Base-by-base conservation (phyloP, 2,329 filamentous ascomycete genomes). In the Xylaria sp. region DNA sequence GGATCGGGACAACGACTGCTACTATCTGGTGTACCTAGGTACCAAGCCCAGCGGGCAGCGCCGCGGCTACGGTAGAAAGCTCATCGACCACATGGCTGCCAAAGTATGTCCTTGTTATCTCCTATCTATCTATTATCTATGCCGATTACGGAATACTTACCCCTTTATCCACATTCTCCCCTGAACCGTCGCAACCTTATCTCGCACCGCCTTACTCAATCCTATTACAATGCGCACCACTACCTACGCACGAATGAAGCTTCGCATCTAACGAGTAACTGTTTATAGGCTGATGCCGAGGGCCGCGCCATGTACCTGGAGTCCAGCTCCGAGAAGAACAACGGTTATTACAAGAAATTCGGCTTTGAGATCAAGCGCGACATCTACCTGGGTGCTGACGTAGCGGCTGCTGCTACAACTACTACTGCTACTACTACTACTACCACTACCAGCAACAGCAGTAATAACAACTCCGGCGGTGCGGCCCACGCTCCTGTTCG, bases 1-100 rank as follows among this genome's bases (percentile, higher is more conserved):
- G 26, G 83, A 86, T 46, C 86, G 89, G 59, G 90, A 93, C 77
- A 79, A 84, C 73, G 84, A 91, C 69, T 89, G 87, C 77, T 96
- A 92, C 86, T 96, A 96, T 79, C 88, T 97, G 63, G 92, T 94
- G 57, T 96, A 95, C 80, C 84, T 97, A 69, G 93, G 93, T 70
- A 94, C 92, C 59, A 91, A 90, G 79, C 89, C 91, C 40, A 85
- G 84, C 69, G 88, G 90, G 4, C 88, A 91, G 69, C 88, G 92
- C 57, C 90, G 90, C 74, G 93, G 93, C 11, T 93, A 93, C 79
- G 92, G 89, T 17, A 85, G 85, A 73, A 90, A 88, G 81, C 84
- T 94, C 70, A 88, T 96, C 71, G 85, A 89, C 78, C 84, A 92
- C 77, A 90, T 93, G 81, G 89, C 90, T 61, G 81, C 80, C 53